Percentiles rank a stretch among this genome's conserved stretches.
Conservation (phyloP, 2,329 filamentous ascomycete species). For the Fusarium phyllophilum region DNA sequence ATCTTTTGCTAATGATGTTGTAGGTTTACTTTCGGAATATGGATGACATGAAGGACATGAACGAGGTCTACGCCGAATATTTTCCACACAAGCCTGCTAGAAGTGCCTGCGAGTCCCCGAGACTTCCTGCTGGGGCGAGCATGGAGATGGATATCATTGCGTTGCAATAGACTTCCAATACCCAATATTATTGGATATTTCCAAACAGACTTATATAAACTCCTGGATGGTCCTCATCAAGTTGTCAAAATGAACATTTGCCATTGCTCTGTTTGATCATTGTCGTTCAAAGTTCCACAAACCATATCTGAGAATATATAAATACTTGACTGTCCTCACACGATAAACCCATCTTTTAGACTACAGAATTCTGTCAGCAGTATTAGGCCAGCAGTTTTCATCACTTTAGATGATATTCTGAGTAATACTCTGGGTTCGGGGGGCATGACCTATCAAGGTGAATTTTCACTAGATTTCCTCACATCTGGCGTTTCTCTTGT, state of each 20-base stretch:
- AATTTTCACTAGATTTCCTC: too few relatives aligned
- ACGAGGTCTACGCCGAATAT: constrained; percentile 26
- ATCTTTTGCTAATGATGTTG: background rate
- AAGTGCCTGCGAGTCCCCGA: constrained; percentile 13
- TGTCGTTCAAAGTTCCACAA: background rate
- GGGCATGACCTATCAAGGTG: background rate
- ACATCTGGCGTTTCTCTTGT: too few relatives aligned
- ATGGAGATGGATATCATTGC: constrained; percentile 34
- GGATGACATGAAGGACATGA: constrained; percentile 29
- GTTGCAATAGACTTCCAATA: background rate
- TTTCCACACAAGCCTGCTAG: constrained; percentile 34
- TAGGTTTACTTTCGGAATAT: constrained; percentile 25
- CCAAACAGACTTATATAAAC: background rate
- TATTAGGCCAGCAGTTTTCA: background rate
- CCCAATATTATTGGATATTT: too few relatives aligned
- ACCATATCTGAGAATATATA: too few relatives aligned
- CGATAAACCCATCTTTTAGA: background rate
- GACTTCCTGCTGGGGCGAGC: constrained; percentile 19
- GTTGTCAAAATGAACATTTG: background rate
- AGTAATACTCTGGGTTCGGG: too few relatives aligned
- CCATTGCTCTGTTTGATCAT: background rate
- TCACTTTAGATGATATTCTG: too few relatives aligned
- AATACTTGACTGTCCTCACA: background rate
- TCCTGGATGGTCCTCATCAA: background rate
- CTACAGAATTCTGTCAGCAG: background rate